These are phyloP conservation scores for Termitomyces heimii DNA, from an alignment of 768 basidiomycete genomes.

Conservation along the genomic window DNA sequence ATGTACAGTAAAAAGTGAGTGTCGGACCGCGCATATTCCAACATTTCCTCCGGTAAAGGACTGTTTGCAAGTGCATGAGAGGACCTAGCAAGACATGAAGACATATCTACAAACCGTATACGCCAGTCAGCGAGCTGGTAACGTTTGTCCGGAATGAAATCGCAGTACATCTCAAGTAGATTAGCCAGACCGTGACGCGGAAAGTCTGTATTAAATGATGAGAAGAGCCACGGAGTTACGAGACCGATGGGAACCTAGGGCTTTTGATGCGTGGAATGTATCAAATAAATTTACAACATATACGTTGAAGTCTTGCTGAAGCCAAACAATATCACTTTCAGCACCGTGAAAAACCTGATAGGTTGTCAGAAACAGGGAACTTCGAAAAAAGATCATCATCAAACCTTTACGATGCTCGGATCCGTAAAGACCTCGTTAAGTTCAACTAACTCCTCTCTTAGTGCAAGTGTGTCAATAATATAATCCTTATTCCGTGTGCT, in stretches of 20 bases:
- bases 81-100: neutral
- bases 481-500: conserved; percentile 82
- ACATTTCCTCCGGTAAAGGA: conserved; percentile 85
- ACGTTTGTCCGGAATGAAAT: conserved; percentile 88
- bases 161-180: conserved; percentile 83
- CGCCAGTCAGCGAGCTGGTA: conserved; percentile 99
- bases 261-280: conserved; percentile 90
- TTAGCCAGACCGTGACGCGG: conserved; percentile 80
- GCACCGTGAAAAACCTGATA: conserved; percentile 89
- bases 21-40: conserved; percentile 89
- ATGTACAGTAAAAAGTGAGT: conserved; percentile 93
- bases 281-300: conserved; percentile 97
- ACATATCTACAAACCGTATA: conserved; percentile 51
- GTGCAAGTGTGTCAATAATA: conserved; percentile 73
- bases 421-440: conserved; percentile 84
- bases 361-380: neutral
- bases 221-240: neutral
- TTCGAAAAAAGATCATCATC: neutral
- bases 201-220: conserved; percentile 45
- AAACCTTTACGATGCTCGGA: conserved; percentile 78
- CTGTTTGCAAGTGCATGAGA: conserved; percentile 20
- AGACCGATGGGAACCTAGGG: conserved; percentile 47
- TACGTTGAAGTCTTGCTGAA: conserved; percentile 92
- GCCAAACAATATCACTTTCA: conserved; percentile 90
- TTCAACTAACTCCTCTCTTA: conserved; percentile 69